These are phyloP conservation scores for Funneliformis geosporum DNA, from an alignment of 192 early-diverging fungal species.

Conservation along the genomic window DNA sequence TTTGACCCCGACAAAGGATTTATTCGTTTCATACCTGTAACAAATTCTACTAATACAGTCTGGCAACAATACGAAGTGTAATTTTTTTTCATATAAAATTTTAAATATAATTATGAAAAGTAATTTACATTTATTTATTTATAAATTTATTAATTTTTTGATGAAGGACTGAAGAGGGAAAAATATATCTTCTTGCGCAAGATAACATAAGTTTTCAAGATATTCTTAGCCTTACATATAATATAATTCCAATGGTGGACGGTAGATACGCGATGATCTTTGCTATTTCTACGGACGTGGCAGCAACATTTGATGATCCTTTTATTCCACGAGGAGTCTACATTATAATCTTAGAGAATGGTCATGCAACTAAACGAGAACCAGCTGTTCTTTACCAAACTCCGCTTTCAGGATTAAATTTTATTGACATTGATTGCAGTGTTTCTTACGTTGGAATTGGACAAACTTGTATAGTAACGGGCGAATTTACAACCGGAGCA, in stretches of 20 bases:
- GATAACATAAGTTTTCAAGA: neutral
- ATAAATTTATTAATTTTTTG: neutral
- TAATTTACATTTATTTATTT: neutral
- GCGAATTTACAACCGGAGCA: neutral
- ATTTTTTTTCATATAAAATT: neutral
- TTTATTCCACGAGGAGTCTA: neutral
- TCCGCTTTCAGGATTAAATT: no score
- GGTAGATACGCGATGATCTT: neutral
- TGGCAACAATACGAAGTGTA: neutral
- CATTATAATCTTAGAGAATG: neutral
- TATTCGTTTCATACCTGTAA: neutral
- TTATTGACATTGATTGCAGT: no score
- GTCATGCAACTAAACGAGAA: no score
- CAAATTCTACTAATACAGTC: neutral
- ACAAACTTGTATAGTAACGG: neutral
- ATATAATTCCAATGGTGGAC: neutral
- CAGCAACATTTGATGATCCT: neutral
- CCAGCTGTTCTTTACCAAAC: no score
- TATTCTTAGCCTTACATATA: neutral
- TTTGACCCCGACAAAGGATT: neutral
- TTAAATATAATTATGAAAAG: no score
- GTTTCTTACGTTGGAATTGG: no score
- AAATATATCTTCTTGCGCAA: neutral
- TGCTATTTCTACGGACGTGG: neutral
- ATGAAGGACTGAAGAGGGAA: neutral